These are phyloP conservation scores for Peronosclerospora sorghi DNA, from an alignment of 352 stramenopile species.

Conservation along the genomic window DNA sequence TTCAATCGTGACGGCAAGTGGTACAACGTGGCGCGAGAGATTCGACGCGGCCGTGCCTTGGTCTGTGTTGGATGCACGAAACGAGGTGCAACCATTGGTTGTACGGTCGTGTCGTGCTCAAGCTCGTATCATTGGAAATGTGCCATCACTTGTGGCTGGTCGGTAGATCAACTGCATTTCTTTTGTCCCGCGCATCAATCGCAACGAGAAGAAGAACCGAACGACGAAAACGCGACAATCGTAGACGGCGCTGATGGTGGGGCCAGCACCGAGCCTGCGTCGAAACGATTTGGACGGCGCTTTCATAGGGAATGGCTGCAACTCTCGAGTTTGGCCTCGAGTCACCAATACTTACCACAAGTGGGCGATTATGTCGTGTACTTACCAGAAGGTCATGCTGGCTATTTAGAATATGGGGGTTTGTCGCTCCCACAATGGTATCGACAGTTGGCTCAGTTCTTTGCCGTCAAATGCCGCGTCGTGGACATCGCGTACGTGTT, in stretches of 20 bases:
- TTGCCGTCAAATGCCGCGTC: conserved; percentile 66
- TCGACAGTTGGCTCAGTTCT: conserved; percentile 39
- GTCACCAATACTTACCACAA: conserved; percentile 71
- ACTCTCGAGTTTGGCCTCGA: conserved; percentile 29
- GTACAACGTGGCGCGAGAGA: conserved; percentile 80
- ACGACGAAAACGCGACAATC: conserved; percentile 3
- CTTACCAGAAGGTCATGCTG: conserved; percentile 58
- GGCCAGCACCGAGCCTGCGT: conserved; percentile 27
- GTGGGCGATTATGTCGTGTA: conserved; percentile 76
- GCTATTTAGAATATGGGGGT: conserved; percentile 28
- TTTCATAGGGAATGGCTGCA: conserved; percentile 80
- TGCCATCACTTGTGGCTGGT: conserved; percentile 57
- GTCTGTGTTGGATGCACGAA: conserved; percentile 55
- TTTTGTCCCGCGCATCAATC: conserved; percentile 59
- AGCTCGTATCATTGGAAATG: conserved; percentile 82
- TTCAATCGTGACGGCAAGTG: conserved; percentile 68
- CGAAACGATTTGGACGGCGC: conserved; percentile 50
- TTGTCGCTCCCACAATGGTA: conserved; percentile 41
- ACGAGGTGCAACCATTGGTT: conserved; percentile 70
- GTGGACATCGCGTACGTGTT: conserved; percentile 70
- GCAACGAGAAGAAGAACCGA: conserved; percentile 16
- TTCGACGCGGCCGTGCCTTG: conserved; percentile 62
- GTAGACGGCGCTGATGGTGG: conserved; percentile 15
- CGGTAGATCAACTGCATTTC: conserved; percentile 71
- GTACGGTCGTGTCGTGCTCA: conserved; percentile 43